These are phyloP conservation scores for Coelastrella sp. DNA, from an alignment of 139 green algal species.

Conservation along the genomic window DNA sequence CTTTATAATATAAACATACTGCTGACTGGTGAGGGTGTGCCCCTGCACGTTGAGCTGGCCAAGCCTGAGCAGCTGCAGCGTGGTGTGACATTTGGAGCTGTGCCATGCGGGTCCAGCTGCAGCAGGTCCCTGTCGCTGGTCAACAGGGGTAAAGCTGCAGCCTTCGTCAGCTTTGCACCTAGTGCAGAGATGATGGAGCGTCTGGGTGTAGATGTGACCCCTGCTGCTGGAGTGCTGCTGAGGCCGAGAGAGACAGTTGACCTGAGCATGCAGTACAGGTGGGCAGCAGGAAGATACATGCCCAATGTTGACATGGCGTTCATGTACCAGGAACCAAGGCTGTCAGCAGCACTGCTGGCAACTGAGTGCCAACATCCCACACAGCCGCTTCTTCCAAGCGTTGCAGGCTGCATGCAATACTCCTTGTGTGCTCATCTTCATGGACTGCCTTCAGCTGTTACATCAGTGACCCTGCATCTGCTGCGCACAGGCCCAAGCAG, in stretches of 20 bases:
- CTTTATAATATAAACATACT: constrained; percentile 78
- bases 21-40: constrained; percentile 69
- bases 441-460: background rate
- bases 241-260: constrained; percentile 61
- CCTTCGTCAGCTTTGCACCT: constrained; percentile 56
- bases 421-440: background rate
- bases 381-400: background rate
- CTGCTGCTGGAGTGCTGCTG: constrained; percentile 57
- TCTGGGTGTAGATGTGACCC: constrained; percentile 63
- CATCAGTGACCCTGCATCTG: background rate
- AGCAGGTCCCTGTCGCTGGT: constrained; percentile 59
- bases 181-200: constrained; percentile 50
- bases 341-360: background rate
- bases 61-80: constrained; percentile 62
- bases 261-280: constrained; percentile 75
- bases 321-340: background rate
- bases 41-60: constrained; percentile 71
- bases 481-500: constrained; percentile 43
- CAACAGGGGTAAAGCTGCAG: constrained; percentile 69
- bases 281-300: background rate
- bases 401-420: background rate
- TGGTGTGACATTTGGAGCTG: constrained; percentile 71
- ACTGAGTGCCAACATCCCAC: background rate
- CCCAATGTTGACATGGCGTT: background rate
- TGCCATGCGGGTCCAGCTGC: constrained; percentile 40